Evolutionary conservation across 139 green algal genomes (phyloP).

Genomic region (Coelastrella sp.): DNA sequence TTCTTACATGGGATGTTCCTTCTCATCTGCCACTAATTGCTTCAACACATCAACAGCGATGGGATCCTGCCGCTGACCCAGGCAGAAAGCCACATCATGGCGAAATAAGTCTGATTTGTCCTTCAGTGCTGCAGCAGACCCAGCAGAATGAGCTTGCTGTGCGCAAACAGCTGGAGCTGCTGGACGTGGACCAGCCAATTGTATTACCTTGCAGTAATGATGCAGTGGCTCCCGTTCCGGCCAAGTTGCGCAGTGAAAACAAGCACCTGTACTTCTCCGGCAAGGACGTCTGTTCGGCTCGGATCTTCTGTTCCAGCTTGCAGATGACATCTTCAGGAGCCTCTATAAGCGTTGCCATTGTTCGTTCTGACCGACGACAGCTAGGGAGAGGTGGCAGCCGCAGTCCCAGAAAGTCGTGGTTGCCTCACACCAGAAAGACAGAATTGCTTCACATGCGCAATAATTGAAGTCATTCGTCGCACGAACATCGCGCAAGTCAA

Average conservation of each 20-base stretch:
- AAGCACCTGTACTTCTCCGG: slow-evolving; percentile 84
- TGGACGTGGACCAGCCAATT: too few relatives aligned
- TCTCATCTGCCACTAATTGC: slow-evolving; percentile 66
- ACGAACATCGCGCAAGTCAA: too few relatives aligned
- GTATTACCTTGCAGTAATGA: slow-evolving; percentile 79
- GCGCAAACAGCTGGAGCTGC: neutral
- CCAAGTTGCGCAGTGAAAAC: slow-evolving; percentile 83
- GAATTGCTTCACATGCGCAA: too few relatives aligned
- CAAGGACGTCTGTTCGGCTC: slow-evolving; percentile 59
- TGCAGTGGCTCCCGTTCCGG: slow-evolving; percentile 61
- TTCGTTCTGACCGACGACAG: neutral
- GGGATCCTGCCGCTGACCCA: slow-evolving; percentile 90
- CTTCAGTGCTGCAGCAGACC: slow-evolving; percentile 70
- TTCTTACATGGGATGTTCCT: slow-evolving; percentile 86
- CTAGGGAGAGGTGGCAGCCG: neutral
- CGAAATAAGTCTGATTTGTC: slow-evolving; percentile 86
- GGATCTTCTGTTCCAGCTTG: slow-evolving; percentile 67
- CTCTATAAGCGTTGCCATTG: slow-evolving; percentile 47
- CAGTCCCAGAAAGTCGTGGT: slow-evolving; percentile 2
- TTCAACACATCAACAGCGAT: slow-evolving; percentile 72
- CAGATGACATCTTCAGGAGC: slow-evolving; percentile 52
- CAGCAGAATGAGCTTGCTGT: too few relatives aligned
- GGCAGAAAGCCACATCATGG: slow-evolving; percentile 93
- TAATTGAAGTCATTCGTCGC: too few relatives aligned
- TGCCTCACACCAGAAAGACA: too few relatives aligned